Percentiles rank a stretch among this genome's conserved stretches.
phyloP scores from a whole-genome alignment of 2,329 filamentous ascomycete genomes.

The Diatrype stigma region DNA sequence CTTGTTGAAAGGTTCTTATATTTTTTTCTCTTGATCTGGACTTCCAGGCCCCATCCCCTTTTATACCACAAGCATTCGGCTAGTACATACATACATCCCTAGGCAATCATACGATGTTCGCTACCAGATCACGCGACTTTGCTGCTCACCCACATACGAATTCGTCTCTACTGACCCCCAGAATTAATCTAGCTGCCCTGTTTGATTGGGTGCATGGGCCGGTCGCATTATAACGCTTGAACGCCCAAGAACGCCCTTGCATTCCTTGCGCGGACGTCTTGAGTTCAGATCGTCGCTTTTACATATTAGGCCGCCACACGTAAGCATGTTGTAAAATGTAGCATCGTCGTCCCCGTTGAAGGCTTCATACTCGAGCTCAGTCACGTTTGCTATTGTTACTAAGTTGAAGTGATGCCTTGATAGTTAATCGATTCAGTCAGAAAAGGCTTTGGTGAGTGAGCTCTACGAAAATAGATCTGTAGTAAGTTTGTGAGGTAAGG shows the following conservation, averaged over 20 bases:
- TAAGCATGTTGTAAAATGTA: too few species aligned
- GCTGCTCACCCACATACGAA: background rate
- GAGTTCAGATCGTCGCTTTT: background rate
- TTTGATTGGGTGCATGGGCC: background rate
- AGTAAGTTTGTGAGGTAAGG: too few species aligned
- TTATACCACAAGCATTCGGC: background rate
- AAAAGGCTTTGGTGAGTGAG: background rate
- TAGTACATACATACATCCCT: too few species aligned
- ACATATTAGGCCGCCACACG: too few species aligned
- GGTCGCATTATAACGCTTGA: background rate
- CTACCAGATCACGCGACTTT: background rate
- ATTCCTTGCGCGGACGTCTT: background rate
- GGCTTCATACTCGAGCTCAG: too few species aligned
- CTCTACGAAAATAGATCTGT: background rate
- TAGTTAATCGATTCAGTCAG: too few species aligned
- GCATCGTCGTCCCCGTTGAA: too few species aligned
- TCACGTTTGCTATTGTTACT: too few species aligned
- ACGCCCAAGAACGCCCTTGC: background rate
- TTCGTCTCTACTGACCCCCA: background rate
- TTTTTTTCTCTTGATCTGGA: too few species aligned
- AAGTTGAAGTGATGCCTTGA: too few species aligned
- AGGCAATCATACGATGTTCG: background rate
- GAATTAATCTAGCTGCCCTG: background rate
- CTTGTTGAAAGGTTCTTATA: too few species aligned
- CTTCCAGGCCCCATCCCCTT: background rate